Evolutionary conservation across 441 rosid genomes (phyloP).

Genomic region (Breynia disticha): DNA sequence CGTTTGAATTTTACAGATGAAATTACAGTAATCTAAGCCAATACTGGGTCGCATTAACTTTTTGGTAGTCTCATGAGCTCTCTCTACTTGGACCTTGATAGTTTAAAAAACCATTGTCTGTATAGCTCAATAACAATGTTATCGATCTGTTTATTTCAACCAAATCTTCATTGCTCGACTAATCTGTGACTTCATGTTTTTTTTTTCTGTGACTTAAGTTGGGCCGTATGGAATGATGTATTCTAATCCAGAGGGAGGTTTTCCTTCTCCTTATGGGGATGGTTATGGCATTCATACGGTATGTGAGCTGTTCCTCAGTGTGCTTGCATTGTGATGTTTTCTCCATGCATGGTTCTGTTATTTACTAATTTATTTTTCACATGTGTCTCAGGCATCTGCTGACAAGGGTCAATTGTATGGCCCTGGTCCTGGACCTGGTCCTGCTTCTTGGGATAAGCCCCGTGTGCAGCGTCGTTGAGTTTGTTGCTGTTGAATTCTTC

Average conservation of each 20-base stretch:
- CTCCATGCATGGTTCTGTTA: background rate
- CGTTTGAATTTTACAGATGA: background rate
- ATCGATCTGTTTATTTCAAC: no score
- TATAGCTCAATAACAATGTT: no score
- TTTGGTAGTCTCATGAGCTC: no score
- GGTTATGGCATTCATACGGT: slow-evolving; percentile 62
- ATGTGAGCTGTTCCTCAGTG: slow-evolving; percentile 17
- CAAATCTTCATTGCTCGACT: background rate
- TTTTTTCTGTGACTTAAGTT: slow-evolving; percentile 33
- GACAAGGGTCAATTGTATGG: slow-evolving; percentile 59
- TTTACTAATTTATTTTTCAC: slow-evolving; percentile 4
- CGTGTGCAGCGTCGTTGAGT: slow-evolving; percentile 55
- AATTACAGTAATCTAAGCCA: no score
- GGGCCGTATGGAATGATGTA: slow-evolving; percentile 67
- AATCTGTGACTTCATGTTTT: slow-evolving; percentile 2
- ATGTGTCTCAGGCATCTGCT: slow-evolving; percentile 50
- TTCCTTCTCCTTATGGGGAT: slow-evolving; percentile 59
- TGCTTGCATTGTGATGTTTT: background rate
- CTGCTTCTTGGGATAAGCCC: slow-evolving; percentile 73
- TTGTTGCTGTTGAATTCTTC: slow-evolving; percentile 20
- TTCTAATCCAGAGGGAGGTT: slow-evolving; percentile 39
- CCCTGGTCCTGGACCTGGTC: slow-evolving; percentile 58
- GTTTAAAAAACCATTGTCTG: no score
- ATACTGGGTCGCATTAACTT: no score
- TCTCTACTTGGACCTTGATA: no score